phyloP scores from a whole-genome alignment of 192 early-diverging fungal genomes.

The Coemansia sp. region DNA sequence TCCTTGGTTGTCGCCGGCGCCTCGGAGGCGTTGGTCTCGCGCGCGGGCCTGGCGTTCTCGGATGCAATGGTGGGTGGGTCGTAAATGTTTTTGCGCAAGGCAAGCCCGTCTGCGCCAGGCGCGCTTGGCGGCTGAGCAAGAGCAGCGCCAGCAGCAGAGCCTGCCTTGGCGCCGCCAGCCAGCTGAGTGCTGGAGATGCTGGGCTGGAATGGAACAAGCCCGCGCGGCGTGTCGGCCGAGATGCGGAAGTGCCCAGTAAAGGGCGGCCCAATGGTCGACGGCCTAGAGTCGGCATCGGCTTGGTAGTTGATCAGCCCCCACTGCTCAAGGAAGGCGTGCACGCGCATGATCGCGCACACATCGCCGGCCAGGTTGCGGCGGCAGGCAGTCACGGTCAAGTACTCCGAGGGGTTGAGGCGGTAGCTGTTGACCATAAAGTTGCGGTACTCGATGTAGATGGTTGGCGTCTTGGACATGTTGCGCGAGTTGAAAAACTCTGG shows the following conservation, averaged over 20 bases:
- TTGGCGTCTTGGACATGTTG: constrained; percentile 92
- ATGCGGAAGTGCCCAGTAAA: constrained; percentile 98
- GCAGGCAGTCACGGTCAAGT: constrained; percentile 98
- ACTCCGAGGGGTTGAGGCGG: constrained; percentile 93
- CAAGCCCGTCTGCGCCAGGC: constrained; percentile 44
- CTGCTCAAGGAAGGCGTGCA: constrained; percentile 98
- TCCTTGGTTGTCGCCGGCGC: constrained; percentile 28
- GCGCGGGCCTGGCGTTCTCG: constrained; percentile 55
- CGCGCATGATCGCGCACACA: constrained; percentile 97
- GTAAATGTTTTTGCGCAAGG: constrained; percentile 65
- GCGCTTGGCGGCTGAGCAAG: constrained; percentile 16
- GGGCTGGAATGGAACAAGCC: constrained; percentile 88
- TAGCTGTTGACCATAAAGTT: constrained; percentile 99
- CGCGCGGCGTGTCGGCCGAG: constrained; percentile 94
- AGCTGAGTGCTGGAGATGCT: constrained; percentile 33
- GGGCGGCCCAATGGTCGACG: constrained; percentile 90
- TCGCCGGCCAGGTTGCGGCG: constrained; percentile 96
- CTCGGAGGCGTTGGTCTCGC: constrained; percentile 29
- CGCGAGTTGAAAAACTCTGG: constrained; percentile 97
- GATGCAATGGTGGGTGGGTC: constrained; percentile 33
- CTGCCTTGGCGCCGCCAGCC: constrained; percentile 1
- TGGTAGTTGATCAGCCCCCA: constrained; percentile 99
- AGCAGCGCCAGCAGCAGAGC: not conserved
- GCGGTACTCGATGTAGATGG: constrained; percentile 92
- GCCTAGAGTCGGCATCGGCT: constrained; percentile 91